phyloP scores from a whole-genome alignment of 2,329 filamentous ascomycete species.

The Stagonosporopsis rhizophila region DNA sequence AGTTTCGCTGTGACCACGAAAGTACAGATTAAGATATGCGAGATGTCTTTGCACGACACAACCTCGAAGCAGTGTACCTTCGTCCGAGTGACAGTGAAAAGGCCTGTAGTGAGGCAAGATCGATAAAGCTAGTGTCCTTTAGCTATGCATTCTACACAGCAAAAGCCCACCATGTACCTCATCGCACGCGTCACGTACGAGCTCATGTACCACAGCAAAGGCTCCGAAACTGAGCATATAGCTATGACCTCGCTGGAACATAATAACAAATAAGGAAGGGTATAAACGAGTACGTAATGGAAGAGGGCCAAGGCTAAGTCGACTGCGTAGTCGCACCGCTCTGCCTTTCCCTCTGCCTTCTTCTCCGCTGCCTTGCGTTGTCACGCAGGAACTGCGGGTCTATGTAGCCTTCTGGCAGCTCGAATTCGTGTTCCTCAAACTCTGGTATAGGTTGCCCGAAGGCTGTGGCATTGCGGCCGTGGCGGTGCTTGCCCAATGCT shows the following conservation, averaged over 20 bases:
- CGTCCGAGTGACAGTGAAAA: background rate
- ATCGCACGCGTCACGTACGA: background rate
- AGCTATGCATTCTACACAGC: constrained; percentile 9
- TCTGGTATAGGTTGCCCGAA: constrained; percentile 86
- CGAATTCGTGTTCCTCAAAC: constrained; percentile 72
- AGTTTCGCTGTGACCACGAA: too few species aligned
- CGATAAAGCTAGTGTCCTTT: background rate
- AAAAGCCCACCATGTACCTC: background rate
- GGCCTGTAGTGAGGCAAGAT: background rate
- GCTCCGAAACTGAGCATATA: background rate
- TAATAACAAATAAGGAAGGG: constrained; percentile 12
- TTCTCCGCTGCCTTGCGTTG: constrained; percentile 68
- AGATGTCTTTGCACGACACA: background rate
- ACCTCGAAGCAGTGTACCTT: background rate
- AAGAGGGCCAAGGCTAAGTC: constrained; percentile 5
- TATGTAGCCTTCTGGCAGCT: constrained; percentile 70
- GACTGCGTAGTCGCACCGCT: constrained; percentile 38
- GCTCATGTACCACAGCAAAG: background rate
- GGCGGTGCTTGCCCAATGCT: constrained; percentile 75
- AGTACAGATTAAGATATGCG: background rate
- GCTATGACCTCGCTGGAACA: background rate
- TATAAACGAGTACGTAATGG: constrained; percentile 20
- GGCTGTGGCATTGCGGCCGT: constrained; percentile 74
- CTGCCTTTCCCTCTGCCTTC: constrained; percentile 64
- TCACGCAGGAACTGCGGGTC: constrained; percentile 59